Base-by-base conservation (phyloP, 1,284 basidiomycete genomes). In the Ceratobasidium sp. region DNA sequence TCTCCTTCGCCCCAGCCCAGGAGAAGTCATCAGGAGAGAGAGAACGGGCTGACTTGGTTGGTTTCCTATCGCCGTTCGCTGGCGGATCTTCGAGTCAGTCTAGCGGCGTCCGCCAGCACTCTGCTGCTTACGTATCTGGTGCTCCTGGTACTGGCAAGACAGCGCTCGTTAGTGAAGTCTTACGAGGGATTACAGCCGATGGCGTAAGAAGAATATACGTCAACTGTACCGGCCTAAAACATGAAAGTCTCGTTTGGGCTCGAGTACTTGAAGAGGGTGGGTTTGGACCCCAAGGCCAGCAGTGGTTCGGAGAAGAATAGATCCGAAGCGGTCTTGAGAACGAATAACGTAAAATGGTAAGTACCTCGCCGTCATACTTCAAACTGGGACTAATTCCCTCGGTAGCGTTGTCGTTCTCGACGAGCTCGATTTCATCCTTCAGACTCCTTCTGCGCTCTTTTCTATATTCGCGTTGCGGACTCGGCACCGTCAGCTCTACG, bases 91-190 rank as follows among this genome's bases (percentile, higher is more conserved):
- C 11, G 24, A 41, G 79, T 80, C 65, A 19, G 78, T 79, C 53
- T 80, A 80, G n/a, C n/a, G n/a, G n/a, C n/a, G n/a, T n/a, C n/a
- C n/a, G 27, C 83, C 84, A 16, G 84, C 86, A 37, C 83, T 94
- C 69, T 8, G 68, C 68, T 29, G 68, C 68, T 37, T 94, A 92
- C 80, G 88, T 94, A 66, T 93, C 92, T 19, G 92, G 92, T 37
- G 85, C 90, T 0, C 92, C 92, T 16, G 92, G 92, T 0, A 92
- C 91, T 5, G 92, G 92, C 34, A 94, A 94, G 83, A 94, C 92
- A 0, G 92, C 92, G 0, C 83, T 94, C 9, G 88, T 94, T 41
- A 91, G 90, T 79, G 83, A 87, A 4, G 82, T 92, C 59, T 80
- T 94, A 31, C 81, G 46, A 8, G 24, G 53, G n/a, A 54, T 75